Evolutionary conservation across 2,329 filamentous ascomycete species (phyloP), one percentile per base, ranked within the genome.

Genomic region (Neoarthrinium moseri): DNA sequence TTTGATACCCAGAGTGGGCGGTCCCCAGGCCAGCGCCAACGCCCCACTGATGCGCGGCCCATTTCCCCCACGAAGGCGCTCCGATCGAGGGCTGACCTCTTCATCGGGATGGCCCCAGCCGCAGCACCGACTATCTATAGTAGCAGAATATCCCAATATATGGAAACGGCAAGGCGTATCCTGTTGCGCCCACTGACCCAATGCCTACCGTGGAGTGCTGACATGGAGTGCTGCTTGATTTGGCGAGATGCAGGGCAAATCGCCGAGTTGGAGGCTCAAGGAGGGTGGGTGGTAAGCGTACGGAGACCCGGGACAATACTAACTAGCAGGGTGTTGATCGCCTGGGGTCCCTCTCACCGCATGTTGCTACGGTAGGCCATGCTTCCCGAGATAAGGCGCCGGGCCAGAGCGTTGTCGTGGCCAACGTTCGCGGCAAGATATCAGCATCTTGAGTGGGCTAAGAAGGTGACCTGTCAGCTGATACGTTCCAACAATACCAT

Each of bases 191-290:
- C n/a, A 8, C 32, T n/a, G 8, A 8, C 17, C 12, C 32, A 35
- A 15, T 11, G 32, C 23, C 38, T 41, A 8, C 8, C 8, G 26
- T 29, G 8, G n/a, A n/a, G n/a, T 27, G 17, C 32, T 20, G 39
- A 43, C 26, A 32, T 34, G 27, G 26, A 33, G 15, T 43, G 29
- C 29, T 30, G 39, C 39, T 43, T 18, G n/a, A 33, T 43, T 43
- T 8, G 39, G 27, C 26, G 15, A 33, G 26, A 7, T 43, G 39
- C 39, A 43, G 39, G 24, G 18, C 8, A 5, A 43, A n/a, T 32
- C 27, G 29, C 39, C 38, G 24, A 21, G 27, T 18, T 18, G 27
- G 26, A 27, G 24, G 11, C 24, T 15, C 22, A 29, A n/a, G 24
- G 20, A 21, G 36, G 20, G n/a, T 23, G 23, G 36, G 17, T n/a